Base-by-base conservation (phyloP, 2,329 filamentous ascomycete species). In the Fusarium albidum region DNA sequence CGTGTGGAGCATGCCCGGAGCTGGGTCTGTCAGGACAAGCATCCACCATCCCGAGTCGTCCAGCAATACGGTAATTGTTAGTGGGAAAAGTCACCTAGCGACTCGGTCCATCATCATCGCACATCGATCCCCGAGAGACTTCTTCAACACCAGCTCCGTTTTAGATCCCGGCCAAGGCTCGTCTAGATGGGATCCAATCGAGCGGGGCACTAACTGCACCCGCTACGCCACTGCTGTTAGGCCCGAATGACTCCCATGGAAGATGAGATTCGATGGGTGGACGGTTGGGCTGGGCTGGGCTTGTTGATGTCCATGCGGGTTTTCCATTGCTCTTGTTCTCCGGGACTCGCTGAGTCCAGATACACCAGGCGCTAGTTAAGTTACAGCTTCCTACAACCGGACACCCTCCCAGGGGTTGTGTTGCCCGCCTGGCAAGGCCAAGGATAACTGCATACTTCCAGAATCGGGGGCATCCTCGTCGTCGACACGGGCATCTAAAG, bases 241-340 rank as follows among this genome's bases (percentile, higher is more conserved):
- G 58, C 58, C 58, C 57, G 57, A 61, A 61, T 61, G 43, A 43
- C n/a, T n/a, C n/a, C n/a, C n/a, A n/a, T n/a, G n/a, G n/a, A 44
- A 49, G 57, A 60, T 57, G 47, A 51, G 37, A 49, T 37, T 28
- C 31, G 43, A 54, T 14, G 32, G n/a, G n/a, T n/a, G n/a, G n/a
- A n/a, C n/a, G n/a, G n/a, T n/a, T n/a, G n/a, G n/a, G 32, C 3
- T 15, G 32, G 5, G 45, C 29, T 53, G 21, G 21, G 21, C 21
- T 21, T 21, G 21, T 4, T 17, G 50, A 54, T 60, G 21, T 4
- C 14, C 45, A 54, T 60, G 57, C 44, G 57, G 43, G 44, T 40
- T 58, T 59, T 57, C n/a, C n/a, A n/a, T n/a, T 21, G 21, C 7
- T 21, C 5, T 21, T 21, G 21, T 7, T 21, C 21, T 25, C 28